Evolutionary conservation across 2,329 filamentous ascomycete species (phyloP).

Genomic region (Rhexocercosporidium sp.): DNA sequence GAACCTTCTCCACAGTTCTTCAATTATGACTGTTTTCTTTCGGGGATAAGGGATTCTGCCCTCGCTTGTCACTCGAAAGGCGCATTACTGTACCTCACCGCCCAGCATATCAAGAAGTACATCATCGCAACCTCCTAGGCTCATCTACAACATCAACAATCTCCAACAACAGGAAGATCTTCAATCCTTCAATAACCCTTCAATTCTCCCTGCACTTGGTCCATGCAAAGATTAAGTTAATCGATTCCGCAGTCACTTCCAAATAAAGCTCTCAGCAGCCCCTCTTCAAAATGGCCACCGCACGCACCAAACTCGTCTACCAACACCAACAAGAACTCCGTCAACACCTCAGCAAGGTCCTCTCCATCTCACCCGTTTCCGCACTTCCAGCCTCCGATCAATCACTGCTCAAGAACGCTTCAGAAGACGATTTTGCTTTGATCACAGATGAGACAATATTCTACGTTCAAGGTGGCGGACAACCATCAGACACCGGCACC

Average conservation of each 20-base stretch:
- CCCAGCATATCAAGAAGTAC: not conserved
- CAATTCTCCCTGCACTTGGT: too few relatives aligned
- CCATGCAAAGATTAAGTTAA: too few relatives aligned
- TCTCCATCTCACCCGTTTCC: conserved; percentile 27
- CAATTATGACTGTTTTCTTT: not conserved
- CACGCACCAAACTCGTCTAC: conserved; percentile 18
- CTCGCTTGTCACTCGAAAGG: conserved; percentile 8
- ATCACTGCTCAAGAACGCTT: conserved; percentile 61
- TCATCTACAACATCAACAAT: not conserved
- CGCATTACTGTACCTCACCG: conserved; percentile 3
- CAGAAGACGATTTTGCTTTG: conserved; percentile 59
- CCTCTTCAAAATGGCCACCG: conserved; percentile 7
- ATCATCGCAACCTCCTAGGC: not conserved
- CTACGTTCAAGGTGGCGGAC: conserved; percentile 76
- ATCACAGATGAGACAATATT: conserved; percentile 72
- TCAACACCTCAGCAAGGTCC: conserved; percentile 17
- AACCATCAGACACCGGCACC: conserved; percentile 69
- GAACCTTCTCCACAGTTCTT: not conserved
- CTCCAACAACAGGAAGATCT: too few relatives aligned
- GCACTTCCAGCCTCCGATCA: conserved; percentile 31
- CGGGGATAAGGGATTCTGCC: not conserved
- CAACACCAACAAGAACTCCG: conserved; percentile 19
- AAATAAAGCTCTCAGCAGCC: not conserved
- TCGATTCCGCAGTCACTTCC: not conserved
- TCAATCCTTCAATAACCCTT: too few relatives aligned